A percentile compares a stretch with the other conserved stretches of the same genome.
Conservation (phyloP, 139 green algal genomes). For the Raphidocelis subcapitata region DNA sequence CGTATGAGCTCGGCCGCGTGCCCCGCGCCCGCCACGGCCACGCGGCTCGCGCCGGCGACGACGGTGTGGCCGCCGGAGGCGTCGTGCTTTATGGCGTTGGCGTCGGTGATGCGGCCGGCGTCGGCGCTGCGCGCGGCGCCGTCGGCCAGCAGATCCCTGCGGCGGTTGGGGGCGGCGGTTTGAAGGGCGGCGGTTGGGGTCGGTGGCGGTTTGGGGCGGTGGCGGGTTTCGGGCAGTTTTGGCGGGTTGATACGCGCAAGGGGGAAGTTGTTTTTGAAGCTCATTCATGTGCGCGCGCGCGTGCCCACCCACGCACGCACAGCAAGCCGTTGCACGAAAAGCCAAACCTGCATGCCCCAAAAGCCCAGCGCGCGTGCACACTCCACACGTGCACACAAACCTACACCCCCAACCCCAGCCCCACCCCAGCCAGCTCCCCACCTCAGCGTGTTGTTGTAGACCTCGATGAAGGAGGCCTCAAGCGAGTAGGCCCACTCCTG, state of each 20-base stretch:
- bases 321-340: no score
- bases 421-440: not conserved
- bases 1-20: slow-evolving; percentile 65
- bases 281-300: no score
- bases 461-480: slow-evolving; percentile 89
- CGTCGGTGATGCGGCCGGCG: slow-evolving; percentile 52
- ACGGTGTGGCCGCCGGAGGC: slow-evolving; percentile 69
- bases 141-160: slow-evolving; percentile 79
- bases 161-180: not conserved
- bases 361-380: no score
- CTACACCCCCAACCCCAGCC: not conserved
- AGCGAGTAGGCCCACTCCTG: slow-evolving; percentile 86
- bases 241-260: no score
- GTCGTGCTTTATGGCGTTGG: slow-evolving; percentile 86
- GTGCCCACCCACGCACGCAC: no score
- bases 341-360: no score
- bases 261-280: no score
- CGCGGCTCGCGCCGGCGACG: slow-evolving; percentile 51
- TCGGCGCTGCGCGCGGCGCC: slow-evolving; percentile 22
- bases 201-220: no score
- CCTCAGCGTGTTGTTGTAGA: slow-evolving; percentile 90
- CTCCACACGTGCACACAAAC: no score
- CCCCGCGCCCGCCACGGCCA: slow-evolving; percentile 63
- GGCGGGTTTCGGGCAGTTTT: no score
- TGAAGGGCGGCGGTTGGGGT: not conserved